phyloP scores from a whole-genome alignment of 2,329 filamentous ascomycete genomes.

The Trichoderma sp. region DNA sequence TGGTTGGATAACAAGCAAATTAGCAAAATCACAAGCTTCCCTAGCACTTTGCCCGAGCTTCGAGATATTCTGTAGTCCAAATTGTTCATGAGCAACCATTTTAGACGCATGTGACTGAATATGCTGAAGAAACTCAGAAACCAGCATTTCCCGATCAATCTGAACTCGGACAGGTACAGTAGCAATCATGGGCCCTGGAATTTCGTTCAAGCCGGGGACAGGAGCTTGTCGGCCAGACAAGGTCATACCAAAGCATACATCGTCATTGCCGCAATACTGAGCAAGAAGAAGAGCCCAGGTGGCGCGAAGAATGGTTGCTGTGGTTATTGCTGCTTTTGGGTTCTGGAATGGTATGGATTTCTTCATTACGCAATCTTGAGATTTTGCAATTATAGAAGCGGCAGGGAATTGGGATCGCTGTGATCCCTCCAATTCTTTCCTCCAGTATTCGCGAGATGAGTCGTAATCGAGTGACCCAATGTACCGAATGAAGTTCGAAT shows the following conservation, averaged over 20 bases:
- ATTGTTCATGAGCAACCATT: slow-evolving; percentile 30
- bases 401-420: slow-evolving; percentile 21
- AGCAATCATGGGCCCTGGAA: slow-evolving; percentile 11
- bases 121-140: slow-evolving; percentile 18
- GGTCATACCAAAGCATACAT: slow-evolving; percentile 19
- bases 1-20: slow-evolving; percentile 22
- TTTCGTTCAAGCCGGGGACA: not conserved
- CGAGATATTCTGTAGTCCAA: slow-evolving; percentile 34
- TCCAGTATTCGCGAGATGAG: slow-evolving; percentile 21
- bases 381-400: not conserved
- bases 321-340: not conserved
- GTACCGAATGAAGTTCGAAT: not conserved
- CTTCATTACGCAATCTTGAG: not conserved
- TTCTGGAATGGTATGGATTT: slow-evolving; percentile 7
- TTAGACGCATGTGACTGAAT: slow-evolving; percentile 30
- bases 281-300: slow-evolving; percentile 20
- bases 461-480: not conserved
- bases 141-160: not conserved
- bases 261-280: slow-evolving; percentile 13
- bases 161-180: slow-evolving; percentile 16
- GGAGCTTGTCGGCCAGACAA: slow-evolving; percentile 19
- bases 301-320: slow-evolving; percentile 15
- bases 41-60: slow-evolving; percentile 22
- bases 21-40: slow-evolving; percentile 19
- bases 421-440: slow-evolving; percentile 15